Base-by-base conservation (phyloP, 495 filamentous ascomycete genomes). In the Neurospora sublineolata region DNA sequence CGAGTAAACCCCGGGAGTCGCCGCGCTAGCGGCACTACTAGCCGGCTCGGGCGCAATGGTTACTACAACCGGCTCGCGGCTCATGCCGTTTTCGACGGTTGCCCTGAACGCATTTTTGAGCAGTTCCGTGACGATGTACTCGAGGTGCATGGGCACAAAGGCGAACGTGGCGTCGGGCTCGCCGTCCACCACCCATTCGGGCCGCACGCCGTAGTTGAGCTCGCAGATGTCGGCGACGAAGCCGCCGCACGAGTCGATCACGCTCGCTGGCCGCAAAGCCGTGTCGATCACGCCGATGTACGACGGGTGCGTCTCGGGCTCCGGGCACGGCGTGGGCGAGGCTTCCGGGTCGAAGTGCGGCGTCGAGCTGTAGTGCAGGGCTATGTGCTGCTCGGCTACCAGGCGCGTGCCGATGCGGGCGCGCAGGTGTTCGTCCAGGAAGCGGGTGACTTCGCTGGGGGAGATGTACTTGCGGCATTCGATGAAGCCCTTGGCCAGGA, bases 221-320 rank as follows among this genome's bases (percentile, higher is more conserved):
- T 99, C 95, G 82, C 94, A 97, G 73, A 97, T 97, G 74, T 98
- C 95, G 46, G 91, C 90, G 0, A 99, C 95, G 75, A 96, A 95
- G 72, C 90, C 88, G 70, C 93, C 93, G 79, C 94, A 97, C 3
- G 86, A 84, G 71, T 92, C 88, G 69, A 98, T 86, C 38, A 92
- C 92, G 27, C 86, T 85, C 0, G 94, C 91, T 0, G 94, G 95
- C 36, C 90, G 92, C 27, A 99, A 82, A 1, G 90, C 90, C 0
- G 95, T 98, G 83, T 99, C 95, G 73, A 99, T 97, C 11, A 97
- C 94, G n/a, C 95, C 95, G 73, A 97, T 96, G 77, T 94, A 97
- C 69, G 89, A 90, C 0, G 88, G 87, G 11, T 87, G 81, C 12
- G 52, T 16, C 5, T 60, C 14, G 11, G 52, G 52, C 36, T 85